Evolutionary conservation across 2,329 filamentous ascomycete species (phyloP), one percentile per base, ranked within the genome.

Genomic region (Exophiala phaeomuriformis): DNA sequence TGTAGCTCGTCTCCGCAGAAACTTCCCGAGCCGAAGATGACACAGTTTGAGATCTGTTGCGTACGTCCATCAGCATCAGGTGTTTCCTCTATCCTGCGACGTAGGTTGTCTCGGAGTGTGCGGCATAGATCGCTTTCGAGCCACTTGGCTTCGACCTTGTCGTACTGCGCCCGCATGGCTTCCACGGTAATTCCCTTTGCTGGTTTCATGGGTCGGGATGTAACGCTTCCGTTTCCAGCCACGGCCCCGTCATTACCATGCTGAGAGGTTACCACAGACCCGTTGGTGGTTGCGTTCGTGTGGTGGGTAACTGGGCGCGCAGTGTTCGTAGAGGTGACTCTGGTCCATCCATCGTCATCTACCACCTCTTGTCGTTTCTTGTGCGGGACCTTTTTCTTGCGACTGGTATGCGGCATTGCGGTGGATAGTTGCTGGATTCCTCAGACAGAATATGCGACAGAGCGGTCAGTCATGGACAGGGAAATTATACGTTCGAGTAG

Each of bases 321-420:
- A 2, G 42, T 30, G 35, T n/a, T 37, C 30, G 51, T 36, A 4
- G 44, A 44, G 3, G 48, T 51, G 27, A 61, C 35, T 32, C 57
- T 42, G 10, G 57, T 59, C 59, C 59, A 61, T 8, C 59, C 59
- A 33, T 59, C 52, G 2, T 60, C 50, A 36, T 57, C 57, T 30
- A 57, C 33, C 6, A 60, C 46, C 37, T 56, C 53, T 33, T 49
- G 49, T 29, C 53, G 53, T 40, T 58, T 55, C 28, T 49, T 53
- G 28, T n/a, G 42, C 4, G 6, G 6, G 4, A 12, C 8, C 12
- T 56, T 55, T 43, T 58, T 59, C 49, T 55, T 56, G 39, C 50
- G 53, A 36, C 54, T 57, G 9, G 59, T 60, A 31, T 60, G 59
- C 32, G 59, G 59, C 59, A 61, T 61, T 8, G 32, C 42, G 29